Base-by-base conservation (phyloP, 2,329 filamentous ascomycete species). In the Penicillium sclerotiorum region DNA sequence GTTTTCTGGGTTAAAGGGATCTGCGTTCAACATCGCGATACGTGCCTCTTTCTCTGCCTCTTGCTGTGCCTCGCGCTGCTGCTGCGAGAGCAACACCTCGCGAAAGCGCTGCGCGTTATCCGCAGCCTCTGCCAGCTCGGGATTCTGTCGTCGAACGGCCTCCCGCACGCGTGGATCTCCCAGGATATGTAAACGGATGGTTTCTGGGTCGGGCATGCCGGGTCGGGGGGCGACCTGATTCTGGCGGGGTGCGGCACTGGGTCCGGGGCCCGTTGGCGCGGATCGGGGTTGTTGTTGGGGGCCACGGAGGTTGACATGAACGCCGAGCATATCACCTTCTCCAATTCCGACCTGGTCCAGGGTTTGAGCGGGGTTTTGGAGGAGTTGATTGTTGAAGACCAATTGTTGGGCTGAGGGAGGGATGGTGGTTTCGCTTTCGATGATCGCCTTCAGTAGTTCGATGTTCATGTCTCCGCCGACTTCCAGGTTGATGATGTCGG, bases 1-100 rank as follows among this genome's bases (percentile, higher is more conserved):
- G 8, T 92, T 90, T 57, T 96, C 92, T 21, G 90, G 77, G 67
- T 99, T 93, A 74, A 97, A 96, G 1, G 93, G 92, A 64, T 99
- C 94, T 8, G 91, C 88, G 68, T 97, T 96, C 53, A 97, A 79
- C 64, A 88, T 80, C 54, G 86, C 86, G 61, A 96, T 92, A 69
- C 93, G 86, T 45, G 89, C 85, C 69, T 92, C 85, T 52, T 93
- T 87, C 69, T 92, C 87, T 22, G 81, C 80, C 53, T 92, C 87
- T 49, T 86, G 82, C 49, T 88, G 81, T 43, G 85, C 81, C 63
- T 95, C 88, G 49, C 85, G 80, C 50, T 86, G 81, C 58, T 86
- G 81, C 68, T 87, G 85, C 52, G 84, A 80, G 46, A 80, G 75
- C 65, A 89, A 87, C 32, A 90, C 79, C 55, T 89, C 81, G 28